phyloP scores from a whole-genome alignment of 805 yeast genomes.

The Sugiyamaella smithiae region DNA sequence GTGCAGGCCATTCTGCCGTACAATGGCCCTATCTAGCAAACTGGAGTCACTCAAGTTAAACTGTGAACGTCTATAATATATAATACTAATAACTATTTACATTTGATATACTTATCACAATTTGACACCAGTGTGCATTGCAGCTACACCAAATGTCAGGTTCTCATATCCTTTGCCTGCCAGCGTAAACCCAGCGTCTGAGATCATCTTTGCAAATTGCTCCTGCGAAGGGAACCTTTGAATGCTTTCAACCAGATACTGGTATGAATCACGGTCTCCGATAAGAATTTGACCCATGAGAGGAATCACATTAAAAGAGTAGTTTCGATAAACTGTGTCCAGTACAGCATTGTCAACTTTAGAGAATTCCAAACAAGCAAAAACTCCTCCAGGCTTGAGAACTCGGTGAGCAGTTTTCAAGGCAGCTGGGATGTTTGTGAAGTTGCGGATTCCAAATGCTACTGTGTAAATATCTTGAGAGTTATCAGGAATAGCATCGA shows the following conservation, averaged over 20 bases:
- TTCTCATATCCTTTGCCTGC: constrained; percentile 92
- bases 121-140: constrained; percentile 93
- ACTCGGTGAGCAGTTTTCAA: constrained; percentile 93
- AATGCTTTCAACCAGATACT: constrained; percentile 92
- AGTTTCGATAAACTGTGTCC: constrained; percentile 76
- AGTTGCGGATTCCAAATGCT: constrained; percentile 95
- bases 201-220: constrained; percentile 84
- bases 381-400: constrained; percentile 94
- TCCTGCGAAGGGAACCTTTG: constrained; percentile 90
- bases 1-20: too few relatives aligned
- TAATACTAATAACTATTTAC: too few relatives aligned
- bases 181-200: constrained; percentile 90
- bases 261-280: constrained; percentile 93
- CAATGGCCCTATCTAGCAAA: too few relatives aligned
- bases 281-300: constrained; percentile 95
- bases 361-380: constrained; percentile 93
- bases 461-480: constrained; percentile 95
- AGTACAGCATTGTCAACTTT: constrained; percentile 80
- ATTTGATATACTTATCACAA: constrained; percentile 40
- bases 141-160: constrained; percentile 91
- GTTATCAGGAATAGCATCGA: constrained; percentile 78
- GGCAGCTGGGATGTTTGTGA: constrained; percentile 92
- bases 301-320: constrained; percentile 85
- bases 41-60: too few relatives aligned
- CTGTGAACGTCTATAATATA: too few relatives aligned